Base-by-base conservation (phyloP, 768 basidiomycete genomes). In the Lactarius quietus region DNA sequence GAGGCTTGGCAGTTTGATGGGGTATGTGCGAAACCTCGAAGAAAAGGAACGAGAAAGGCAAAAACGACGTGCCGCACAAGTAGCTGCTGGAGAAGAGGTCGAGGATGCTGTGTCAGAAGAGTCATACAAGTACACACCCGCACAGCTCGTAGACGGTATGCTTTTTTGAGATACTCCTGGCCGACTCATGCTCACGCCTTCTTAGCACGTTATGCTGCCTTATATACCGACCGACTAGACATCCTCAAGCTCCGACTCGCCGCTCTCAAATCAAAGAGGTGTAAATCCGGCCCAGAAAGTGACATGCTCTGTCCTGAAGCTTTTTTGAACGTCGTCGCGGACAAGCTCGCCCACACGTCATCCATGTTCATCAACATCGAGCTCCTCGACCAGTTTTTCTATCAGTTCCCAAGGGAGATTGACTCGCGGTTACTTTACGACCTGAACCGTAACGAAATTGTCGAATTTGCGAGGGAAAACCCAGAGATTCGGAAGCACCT, bases 361-460 rank as follows among this genome's bases (percentile, higher is more conserved):
- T 87, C 95, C 3, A 93, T 98, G 90, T 98, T 98, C 76, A 97
- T 99, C 82, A 97, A 95, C 78, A 97, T 99, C 65, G 97, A 99
- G 74, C 81, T 99, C 12, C 84, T 98, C 1, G 95, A 97, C 72
- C 95, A 98, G 70, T 99, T 98, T 82, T 98, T 98, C 81, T 97
- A 98, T 73, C 93, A 96, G 92, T 98, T 99, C 81, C 96, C 97
- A 67, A 87, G 96, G 36, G 96, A 98, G 78, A 98, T 99, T 64
- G 96, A 98, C 75, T 92, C 93, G 26, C 84, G 95, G 29, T 77
- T 99, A 57, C 82, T 96, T 33, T 97, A 98, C 71, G 92, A 96
- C 74, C 82, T 98, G n/a, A 90, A 97, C 74, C 87, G 93, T 1
- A 84, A 82, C 56, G 94, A 98, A 74, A 94, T 98, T 48, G 78